phyloP scores from a whole-genome alignment of 768 basidiomycete species.

The Rickenella mellea region DNA sequence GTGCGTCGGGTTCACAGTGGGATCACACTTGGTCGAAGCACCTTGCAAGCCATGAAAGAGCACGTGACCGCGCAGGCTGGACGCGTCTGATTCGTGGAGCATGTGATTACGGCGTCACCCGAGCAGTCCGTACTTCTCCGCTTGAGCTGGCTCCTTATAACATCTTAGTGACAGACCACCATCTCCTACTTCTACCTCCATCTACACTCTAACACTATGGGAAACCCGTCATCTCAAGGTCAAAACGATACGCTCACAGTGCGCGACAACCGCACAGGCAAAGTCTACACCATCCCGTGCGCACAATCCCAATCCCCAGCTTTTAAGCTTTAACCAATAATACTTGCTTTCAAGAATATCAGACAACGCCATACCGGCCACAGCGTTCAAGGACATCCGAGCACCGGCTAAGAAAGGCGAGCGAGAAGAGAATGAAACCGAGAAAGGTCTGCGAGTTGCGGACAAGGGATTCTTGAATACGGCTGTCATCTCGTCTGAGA shows the following conservation, averaged over 20 bases:
- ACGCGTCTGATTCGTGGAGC: too few species aligned
- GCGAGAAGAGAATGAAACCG: conserved; percentile 73
- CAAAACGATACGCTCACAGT: conserved; percentile 47
- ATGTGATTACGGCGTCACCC: too few species aligned
- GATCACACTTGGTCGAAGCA: too few species aligned
- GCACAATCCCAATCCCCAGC: conserved; percentile 17
- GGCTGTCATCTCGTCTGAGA: conserved; percentile 67
- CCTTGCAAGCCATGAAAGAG: too few species aligned
- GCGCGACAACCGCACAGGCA: conserved; percentile 79
- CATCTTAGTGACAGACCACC: too few species aligned
- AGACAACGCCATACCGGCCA: conserved; percentile 73
- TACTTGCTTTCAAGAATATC: conserved; percentile 40
- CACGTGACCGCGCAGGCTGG: too few species aligned
- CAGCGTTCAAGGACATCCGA: conserved; percentile 70
- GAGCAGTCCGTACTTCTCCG: too few species aligned
- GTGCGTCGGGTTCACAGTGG: too few species aligned
- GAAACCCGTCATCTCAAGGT: too few species aligned
- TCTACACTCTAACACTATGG: too few species aligned
- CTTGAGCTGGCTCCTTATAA: too few species aligned
- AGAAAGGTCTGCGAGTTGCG: conserved; percentile 68
- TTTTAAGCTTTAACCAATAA: neutral
- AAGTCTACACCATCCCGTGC: conserved; percentile 64
- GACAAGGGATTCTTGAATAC: conserved; percentile 82
- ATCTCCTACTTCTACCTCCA: too few species aligned
- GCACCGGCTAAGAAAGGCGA: conserved; percentile 50